These are phyloP conservation scores for Heritiera fomes DNA, from an alignment of 345 rosid species.

Conservation along the genomic window DNA sequence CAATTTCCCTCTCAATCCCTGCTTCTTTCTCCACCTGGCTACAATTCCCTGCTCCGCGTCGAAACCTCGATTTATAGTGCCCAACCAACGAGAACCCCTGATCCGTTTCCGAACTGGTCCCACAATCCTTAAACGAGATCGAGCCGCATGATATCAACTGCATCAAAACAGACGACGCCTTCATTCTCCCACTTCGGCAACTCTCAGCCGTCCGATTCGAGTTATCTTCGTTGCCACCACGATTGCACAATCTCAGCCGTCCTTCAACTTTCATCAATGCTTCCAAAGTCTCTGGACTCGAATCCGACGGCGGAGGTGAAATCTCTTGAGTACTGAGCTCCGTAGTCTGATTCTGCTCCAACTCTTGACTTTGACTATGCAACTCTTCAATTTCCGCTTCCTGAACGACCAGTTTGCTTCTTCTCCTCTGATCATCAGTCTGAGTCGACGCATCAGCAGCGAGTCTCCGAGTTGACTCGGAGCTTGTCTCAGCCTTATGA, in stretches of 20 bases:
- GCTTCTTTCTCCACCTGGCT: constrained; percentile 28
- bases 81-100: constrained; percentile 59
- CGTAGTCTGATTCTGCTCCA: constrained; percentile 37
- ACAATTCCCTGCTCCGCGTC: constrained; percentile 46
- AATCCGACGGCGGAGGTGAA: constrained; percentile 94
- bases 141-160: constrained; percentile 92
- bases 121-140: constrained; percentile 75
- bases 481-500: constrained; percentile 54
- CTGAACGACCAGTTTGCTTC: constrained; percentile 46
- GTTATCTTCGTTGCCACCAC: constrained; percentile 32
- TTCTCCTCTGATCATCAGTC: constrained; percentile 64
- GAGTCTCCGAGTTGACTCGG: constrained; percentile 49
- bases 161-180: constrained; percentile 83
- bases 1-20: constrained; percentile 38
- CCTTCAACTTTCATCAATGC: constrained; percentile 72
- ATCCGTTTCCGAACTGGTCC: constrained; percentile 57
- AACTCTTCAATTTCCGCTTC: constrained; percentile 36
- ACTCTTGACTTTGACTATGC: constrained; percentile 29
- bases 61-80: constrained; percentile 46
- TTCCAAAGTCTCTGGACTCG: constrained; percentile 90
- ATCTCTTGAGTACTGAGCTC: constrained; percentile 73
- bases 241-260: constrained; percentile 48
- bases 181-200: constrained; percentile 57
- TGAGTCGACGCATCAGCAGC: constrained; percentile 94
- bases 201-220: constrained; percentile 50